Base-by-base conservation (phyloP, 2,329 filamentous ascomycete species). In the Paraconiothyrium sp. region DNA sequence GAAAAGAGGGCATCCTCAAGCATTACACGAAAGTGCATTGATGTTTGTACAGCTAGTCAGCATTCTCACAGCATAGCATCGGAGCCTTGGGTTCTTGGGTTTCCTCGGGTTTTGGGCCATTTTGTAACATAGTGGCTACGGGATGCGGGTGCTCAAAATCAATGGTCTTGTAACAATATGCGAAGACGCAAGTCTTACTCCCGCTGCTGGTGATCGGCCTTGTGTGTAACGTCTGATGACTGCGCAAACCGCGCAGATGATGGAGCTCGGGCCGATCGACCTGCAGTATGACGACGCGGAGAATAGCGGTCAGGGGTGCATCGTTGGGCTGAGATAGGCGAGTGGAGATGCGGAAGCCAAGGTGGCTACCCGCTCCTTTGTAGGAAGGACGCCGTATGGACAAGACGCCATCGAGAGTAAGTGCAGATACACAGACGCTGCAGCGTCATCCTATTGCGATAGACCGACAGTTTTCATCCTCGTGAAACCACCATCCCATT, bases 11-110 rank as follows among this genome's bases (percentile, higher is more conserved):
- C 64, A 58, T 66, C 60, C 67, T 32, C 24, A 67, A 71, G 61
- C 56, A 71, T 69, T 65, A 66, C 70, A 68, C 48, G 63, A 66
- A 63, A 64, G 27, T 62, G 58, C 61, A 62, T 67, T 64, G 62
- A 60, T 71, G 68, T 73, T 44, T 62, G 37, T 62, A 74, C 71
- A 73, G 66, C 67, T 72, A 61, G 62, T 73, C 65, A 63, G 27
- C 27, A 30, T 69, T 57, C 75, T 76, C 67, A 69, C 66, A 76
- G 76, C 76, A 78, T 78, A 77, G 76, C 76, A 77, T 69, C 67
- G 75, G 76, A 72, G 75, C 75, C 66, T 67, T 65, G 74, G 72
- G 68, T 72, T 70, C 65, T 35, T 54, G 50, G 50, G 50, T 43
- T 43, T 41, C 14, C 61, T 64, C 70, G 60, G 63, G 63, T 62